Percentiles rank a stretch among this genome's conserved stretches.
Evolutionary conservation across 129 eudicot genomes (phyloP).

Genomic region (Apium graveolens): DNA sequence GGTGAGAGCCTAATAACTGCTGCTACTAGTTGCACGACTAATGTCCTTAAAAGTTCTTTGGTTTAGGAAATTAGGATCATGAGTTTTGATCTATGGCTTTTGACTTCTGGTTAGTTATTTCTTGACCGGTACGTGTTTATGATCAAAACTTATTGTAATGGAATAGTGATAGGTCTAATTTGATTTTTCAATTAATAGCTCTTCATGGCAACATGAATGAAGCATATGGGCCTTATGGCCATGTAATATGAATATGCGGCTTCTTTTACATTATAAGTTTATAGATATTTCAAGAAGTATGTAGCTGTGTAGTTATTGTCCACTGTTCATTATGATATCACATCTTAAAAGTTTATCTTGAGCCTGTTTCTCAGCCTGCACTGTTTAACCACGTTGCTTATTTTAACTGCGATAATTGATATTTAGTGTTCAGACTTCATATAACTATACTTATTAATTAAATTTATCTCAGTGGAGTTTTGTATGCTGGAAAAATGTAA

Average conservation of each 20-base stretch:
- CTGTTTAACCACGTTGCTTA: not conserved
- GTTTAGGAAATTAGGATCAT: not conserved
- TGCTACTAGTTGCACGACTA: not conserved
- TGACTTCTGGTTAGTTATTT: not conserved
- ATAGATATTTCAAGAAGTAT: too few relatives aligned
- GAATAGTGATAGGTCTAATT: not conserved
- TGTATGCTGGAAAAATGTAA: not conserved
- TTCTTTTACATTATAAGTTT: not conserved
- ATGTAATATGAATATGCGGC: not conserved
- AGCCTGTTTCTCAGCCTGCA: not conserved
- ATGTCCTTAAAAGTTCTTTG: not conserved
- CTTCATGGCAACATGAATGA: not conserved
- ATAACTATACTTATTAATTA: too few relatives aligned
- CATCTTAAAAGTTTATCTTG: not conserved
- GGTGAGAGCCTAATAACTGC: not conserved
- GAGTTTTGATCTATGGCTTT: not conserved
- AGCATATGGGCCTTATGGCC: not conserved
- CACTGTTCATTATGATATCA: too few relatives aligned
- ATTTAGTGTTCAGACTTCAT: not conserved
- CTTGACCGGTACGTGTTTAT: not conserved
- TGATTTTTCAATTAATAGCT: not conserved
- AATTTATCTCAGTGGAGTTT: not conserved
- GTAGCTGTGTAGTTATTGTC: too few relatives aligned
- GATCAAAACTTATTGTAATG: not conserved
- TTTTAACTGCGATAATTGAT: not conserved